phyloP scores from a whole-genome alignment of 2,329 filamentous ascomycete species.

The Fusarium buharicum region DNA sequence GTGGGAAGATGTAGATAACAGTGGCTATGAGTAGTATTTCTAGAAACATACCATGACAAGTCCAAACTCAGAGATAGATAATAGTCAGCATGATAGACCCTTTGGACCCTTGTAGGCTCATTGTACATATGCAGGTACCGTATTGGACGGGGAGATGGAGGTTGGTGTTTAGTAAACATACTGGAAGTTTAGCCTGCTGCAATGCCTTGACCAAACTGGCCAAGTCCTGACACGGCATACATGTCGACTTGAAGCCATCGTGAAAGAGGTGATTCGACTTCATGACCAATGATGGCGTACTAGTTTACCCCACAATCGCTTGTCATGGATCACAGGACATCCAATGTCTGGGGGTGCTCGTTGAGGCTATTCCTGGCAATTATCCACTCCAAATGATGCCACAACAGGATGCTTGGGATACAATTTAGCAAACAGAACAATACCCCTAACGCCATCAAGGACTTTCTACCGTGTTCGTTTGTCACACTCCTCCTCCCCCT shows the following conservation, averaged over 20 bases:
- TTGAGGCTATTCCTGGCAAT: conserved; percentile 26
- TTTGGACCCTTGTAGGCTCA: neutral
- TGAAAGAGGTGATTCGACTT: conserved; percentile 23
- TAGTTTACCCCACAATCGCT: conserved; percentile 39
- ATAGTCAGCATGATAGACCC: conserved; percentile 10
- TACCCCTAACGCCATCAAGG: conserved; percentile 17
- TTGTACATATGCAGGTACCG: conserved; percentile 39
- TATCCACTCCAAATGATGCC: conserved; percentile 27
- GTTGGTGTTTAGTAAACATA: neutral
- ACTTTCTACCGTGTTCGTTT: neutral
- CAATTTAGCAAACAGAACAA: too few relatives aligned
- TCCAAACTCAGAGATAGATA: neutral
- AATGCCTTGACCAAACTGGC: neutral
- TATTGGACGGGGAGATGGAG: neutral
- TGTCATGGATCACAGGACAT: conserved; percentile 35
- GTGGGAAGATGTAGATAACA: conserved; percentile 8
- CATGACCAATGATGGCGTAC: conserved; percentile 33
- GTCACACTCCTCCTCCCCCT: neutral
- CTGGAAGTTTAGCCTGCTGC: neutral
- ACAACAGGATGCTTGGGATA: conserved; percentile 7
- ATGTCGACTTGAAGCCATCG: conserved; percentile 27
- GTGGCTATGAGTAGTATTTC: conserved; percentile 6
- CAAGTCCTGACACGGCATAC: conserved; percentile 4
- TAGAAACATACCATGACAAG: conserved; percentile 9
- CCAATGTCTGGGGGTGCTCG: conserved; percentile 4